Percentiles rank a stretch among this genome's conserved stretches.
These are phyloP conservation scores for Chrysoporthe puriensis DNA, from an alignment of 2,329 filamentous ascomycete species.

Conservation along the genomic window DNA sequence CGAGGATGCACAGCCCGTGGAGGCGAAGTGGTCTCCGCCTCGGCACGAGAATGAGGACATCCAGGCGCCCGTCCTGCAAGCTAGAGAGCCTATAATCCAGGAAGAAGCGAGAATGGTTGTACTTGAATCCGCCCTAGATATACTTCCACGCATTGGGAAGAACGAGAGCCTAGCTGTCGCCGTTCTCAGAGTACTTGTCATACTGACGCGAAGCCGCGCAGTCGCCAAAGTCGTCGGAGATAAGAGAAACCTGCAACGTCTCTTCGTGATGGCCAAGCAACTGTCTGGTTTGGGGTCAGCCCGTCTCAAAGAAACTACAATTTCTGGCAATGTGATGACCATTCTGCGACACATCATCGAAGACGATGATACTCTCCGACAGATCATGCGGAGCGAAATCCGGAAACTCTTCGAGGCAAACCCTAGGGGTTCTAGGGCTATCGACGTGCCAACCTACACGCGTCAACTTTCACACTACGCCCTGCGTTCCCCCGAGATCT, in stretches of 20 bases:
- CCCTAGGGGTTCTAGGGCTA: slow-evolving; percentile 52
- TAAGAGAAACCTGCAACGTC: slow-evolving; percentile 83
- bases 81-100: slow-evolving; percentile 65
- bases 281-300: slow-evolving; percentile 78
- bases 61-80: slow-evolving; percentile 59
- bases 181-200: slow-evolving; percentile 80
- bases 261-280: slow-evolving; percentile 96
- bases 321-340: slow-evolving; percentile 72
- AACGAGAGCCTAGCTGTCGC: slow-evolving; percentile 84
- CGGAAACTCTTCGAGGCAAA: slow-evolving; percentile 73
- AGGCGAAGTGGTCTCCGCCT: slow-evolving; percentile 71
- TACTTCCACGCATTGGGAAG: slow-evolving; percentile 85
- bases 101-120: slow-evolving; percentile 70
- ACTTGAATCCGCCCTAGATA: slow-evolving; percentile 76
- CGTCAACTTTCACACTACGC: slow-evolving; percentile 78
- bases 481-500: slow-evolving; percentile 80
- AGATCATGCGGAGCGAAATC: slow-evolving; percentile 92
- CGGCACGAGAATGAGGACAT: slow-evolving; percentile 52
- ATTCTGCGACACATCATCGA: slow-evolving; percentile 92
- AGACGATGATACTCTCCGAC: slow-evolving; percentile 86
- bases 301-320: slow-evolving; percentile 62
- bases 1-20: slow-evolving; percentile 80
- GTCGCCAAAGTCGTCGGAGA: slow-evolving; percentile 79
- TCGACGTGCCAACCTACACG: slow-evolving; percentile 74
- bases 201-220: slow-evolving; percentile 78